A percentile compares a stretch with the other conserved stretches of the same genome.
phyloP scores from a whole-genome alignment of 176 grass and related monocot species.

The Oryza meridionalis region DNA sequence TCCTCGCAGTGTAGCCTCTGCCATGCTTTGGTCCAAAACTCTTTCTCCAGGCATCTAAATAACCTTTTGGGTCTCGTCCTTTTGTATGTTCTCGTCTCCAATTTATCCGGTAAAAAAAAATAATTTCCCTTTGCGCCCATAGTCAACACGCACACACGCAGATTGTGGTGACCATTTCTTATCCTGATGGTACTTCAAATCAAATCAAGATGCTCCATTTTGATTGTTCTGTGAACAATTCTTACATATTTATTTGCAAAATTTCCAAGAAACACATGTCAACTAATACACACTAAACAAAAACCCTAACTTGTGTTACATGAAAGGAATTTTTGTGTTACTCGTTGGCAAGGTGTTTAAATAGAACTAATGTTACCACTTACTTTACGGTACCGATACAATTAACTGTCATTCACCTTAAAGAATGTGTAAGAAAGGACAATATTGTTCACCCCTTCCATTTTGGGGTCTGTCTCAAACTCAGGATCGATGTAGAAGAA shows the following conservation, averaged over 20 bases:
- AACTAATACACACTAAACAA: neutral
- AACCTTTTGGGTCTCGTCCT: neutral
- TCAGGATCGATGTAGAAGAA: constrained; percentile 98
- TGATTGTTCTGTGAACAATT: neutral
- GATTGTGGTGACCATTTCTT: neutral
- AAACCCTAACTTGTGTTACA: constrained; percentile 35
- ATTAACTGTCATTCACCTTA: constrained; percentile 80
- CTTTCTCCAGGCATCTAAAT: no score
- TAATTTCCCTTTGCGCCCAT: neutral
- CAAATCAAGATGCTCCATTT: neutral
- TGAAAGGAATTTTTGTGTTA: neutral
- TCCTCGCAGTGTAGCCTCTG: no score
- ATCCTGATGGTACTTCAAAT: neutral
- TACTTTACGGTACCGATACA: neutral
- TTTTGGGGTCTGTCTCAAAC: constrained; percentile 95
- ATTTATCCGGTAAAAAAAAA: neutral
- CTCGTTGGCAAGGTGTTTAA: neutral
- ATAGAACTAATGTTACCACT: neutral
- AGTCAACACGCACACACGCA: neutral
- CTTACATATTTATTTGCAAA: constrained; percentile 45
- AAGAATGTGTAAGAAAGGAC: constrained; percentile 99
- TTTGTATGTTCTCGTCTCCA: neutral
- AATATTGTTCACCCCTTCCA: constrained; percentile 91
- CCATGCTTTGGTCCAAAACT: no score
- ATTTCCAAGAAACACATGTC: neutral